Evolutionary conservation across 1,139 yeast genomes (phyloP).

Genomic region (Sugiyamaella pinicola): DNA sequence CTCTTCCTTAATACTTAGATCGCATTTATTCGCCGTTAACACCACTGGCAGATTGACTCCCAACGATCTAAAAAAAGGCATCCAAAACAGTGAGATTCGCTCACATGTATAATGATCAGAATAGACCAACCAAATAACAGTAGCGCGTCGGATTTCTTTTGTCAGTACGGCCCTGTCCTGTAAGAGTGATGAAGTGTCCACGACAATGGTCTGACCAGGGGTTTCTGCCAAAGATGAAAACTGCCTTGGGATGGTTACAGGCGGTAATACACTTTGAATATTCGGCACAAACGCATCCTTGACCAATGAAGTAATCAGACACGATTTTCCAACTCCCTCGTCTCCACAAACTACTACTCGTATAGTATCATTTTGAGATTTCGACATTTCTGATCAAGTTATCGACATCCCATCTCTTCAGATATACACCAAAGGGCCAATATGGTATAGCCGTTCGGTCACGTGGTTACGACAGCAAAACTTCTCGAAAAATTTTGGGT

Average conservation of each 20-base stretch:
- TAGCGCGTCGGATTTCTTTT: conserved; percentile 77
- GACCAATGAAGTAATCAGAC: conserved; percentile 73
- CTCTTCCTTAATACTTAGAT: conserved; percentile 44
- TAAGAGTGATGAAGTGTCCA: conserved; percentile 68
- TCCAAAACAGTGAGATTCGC: conserved; percentile 88
- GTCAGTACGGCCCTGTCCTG: conserved; percentile 64
- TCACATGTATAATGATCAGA: conserved; percentile 94
- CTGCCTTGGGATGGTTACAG: conserved; percentile 75
- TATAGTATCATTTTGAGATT: conserved; percentile 44
- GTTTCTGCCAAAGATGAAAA: conserved; percentile 57
- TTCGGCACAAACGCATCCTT: conserved; percentile 78
- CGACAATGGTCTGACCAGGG: conserved; percentile 61
- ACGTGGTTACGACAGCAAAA: not conserved
- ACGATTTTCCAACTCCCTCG: conserved; percentile 55
- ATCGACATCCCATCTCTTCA: not conserved
- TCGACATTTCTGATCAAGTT: conserved; percentile 12
- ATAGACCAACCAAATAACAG: conserved; percentile 90
- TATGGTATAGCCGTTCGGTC: too few relatives aligned
- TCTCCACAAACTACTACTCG: conserved; percentile 95
- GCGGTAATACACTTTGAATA: conserved; percentile 76
- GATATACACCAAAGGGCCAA: too few relatives aligned
- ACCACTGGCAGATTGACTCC: conserved; percentile 93
- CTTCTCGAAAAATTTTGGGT: not conserved
- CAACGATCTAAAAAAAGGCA: conserved; percentile 85
- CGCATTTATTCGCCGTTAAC: conserved; percentile 82